Evolutionary conservation across 2,329 filamentous ascomycete genomes (phyloP), one percentile per base, ranked within the genome.

Genomic region (Fusarium oxysporum): DNA sequence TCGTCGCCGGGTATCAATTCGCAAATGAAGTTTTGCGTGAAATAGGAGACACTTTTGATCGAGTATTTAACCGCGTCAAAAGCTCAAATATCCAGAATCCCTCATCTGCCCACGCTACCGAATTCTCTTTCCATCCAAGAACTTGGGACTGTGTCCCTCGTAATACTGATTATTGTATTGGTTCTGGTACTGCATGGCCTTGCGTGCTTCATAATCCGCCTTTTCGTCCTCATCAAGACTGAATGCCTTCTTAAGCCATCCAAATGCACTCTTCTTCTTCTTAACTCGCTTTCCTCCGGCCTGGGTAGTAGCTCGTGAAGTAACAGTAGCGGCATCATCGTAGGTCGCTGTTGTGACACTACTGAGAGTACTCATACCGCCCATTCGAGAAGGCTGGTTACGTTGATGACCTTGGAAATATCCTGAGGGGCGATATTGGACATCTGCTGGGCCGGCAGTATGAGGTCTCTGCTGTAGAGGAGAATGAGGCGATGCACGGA

Each of bases 161-260:
- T 87, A 87, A 69, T 90, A 90, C 4, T 81, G 81, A 63, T 86
- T 85, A 1, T 79, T 80, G 13, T 81, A 79, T 32, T 81, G 81
- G 64, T 86, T 86, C 2, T 78, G 80, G 10, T 81, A 79, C 23
- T 86, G 82, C 74, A 85, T 83, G 12, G 83, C 82, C 76, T 84
- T 87, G 64, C 86, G 85, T 50, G 86, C 86, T 77, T 91, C 89
- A 71, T 90, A 92, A 14, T 86, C 86, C 13, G 85, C 84, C 58
- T 86, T 86, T 79, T 92, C 90, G 53, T 91, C 89, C 28, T 92
- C 90, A 68, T 91, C 89, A 32, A 92, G 81, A 38, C 87, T 88
- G 58, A 92, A 92, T 2, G 90, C 90, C 81, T 92, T 92, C 80
- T 91, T 92, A 62, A 92, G 80, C 90, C 90, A 92, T 5, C 90